These are phyloP conservation scores for Verticillium tricorpus DNA, from an alignment of 2,329 filamentous ascomycete species.

Conservation along the genomic window DNA sequence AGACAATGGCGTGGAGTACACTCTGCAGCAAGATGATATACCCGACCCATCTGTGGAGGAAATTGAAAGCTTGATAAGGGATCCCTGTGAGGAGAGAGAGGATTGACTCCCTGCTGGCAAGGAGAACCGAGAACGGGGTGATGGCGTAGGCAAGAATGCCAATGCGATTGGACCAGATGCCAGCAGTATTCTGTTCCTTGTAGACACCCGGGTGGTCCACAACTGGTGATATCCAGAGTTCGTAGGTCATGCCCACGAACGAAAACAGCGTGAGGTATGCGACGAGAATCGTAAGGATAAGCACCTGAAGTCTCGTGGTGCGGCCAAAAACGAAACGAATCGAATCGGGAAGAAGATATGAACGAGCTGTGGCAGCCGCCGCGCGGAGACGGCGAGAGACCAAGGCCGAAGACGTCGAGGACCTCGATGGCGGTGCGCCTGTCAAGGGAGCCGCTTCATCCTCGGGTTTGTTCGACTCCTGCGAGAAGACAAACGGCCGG, in stretches of 20 bases:
- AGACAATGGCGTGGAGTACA: constrained; percentile 64
- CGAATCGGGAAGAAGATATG: constrained; percentile 58
- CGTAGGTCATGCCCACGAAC: constrained; percentile 65
- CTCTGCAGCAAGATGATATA: constrained; percentile 68
- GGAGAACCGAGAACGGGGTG: constrained; percentile 63
- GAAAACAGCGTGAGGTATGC: constrained; percentile 63
- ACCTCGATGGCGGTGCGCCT: constrained; percentile 6
- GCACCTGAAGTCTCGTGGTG: constrained; percentile 63
- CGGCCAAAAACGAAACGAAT: constrained; percentile 58
- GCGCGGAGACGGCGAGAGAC: constrained; percentile 21
- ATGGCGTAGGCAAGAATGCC: constrained; percentile 70
- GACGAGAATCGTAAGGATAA: constrained; percentile 52
- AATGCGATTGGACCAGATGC: constrained; percentile 65
- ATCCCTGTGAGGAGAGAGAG: constrained; percentile 67
- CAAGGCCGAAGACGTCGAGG: constrained; percentile 23
- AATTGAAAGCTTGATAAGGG: constrained; percentile 73
- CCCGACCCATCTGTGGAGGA: constrained; percentile 72
- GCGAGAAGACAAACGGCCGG: constrained; percentile 9
- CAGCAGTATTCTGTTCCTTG: constrained; percentile 62
- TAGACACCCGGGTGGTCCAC: constrained; percentile 47
- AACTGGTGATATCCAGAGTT: constrained; percentile 66
- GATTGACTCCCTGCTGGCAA: constrained; percentile 64
- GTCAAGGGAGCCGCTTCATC: constrained; percentile 9
- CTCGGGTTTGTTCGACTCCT: constrained; percentile 10
- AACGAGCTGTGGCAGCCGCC: constrained; percentile 19